Base-by-base conservation (phyloP, 169 alveolate species). In the Besnoitia besnoiti region DNA sequence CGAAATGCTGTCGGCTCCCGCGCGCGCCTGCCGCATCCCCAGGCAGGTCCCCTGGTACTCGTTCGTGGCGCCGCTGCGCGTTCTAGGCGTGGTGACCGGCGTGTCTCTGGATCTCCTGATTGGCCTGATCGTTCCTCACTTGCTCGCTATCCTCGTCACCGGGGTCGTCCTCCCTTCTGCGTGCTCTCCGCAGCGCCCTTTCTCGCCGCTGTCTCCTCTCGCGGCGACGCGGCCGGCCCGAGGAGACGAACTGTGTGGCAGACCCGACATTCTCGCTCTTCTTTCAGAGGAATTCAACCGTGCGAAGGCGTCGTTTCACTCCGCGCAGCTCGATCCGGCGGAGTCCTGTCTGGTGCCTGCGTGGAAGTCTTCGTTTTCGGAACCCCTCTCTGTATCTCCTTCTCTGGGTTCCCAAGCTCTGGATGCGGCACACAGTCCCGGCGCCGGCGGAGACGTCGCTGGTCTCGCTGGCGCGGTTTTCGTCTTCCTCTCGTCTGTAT, bases 61-160 rank as follows among this genome's bases (percentile, higher is more conserved):
- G 76, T 90, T 90, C 0, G 85, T 90, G 75, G 39, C 75, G 8
- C 90, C 90, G 33, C 40, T 90, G 85, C 84, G 93, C 2, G 79
- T 90, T 35, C 37, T 47, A 62, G 79, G 73, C 14, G 84, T 85
- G 49, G 50, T 90, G 21, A 51, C 40, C 27, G 90, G 67, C 21
- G 85, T 90, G 59, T 35, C 50, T 35, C 49, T 90, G 50, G 90
- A 90, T 79, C 44, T 90, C 90, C 67, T 76, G 49, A 85, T 90
- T 33, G 93, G 93, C 44, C 62, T 90, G 44, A 55, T 90, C 44
- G 55, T 80, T 4, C 93, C 93, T 33, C 93, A 90, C 84, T 49
- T 90, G 67, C 90, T 90, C 44, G 82, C 93, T 16, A 30, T 90
- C 50, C 90, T 77, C n/a, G 24, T 90, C 55, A 21, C 59, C 47